These are phyloP conservation scores for Saccharomyces kudriavzevii DNA, from an alignment of 805 yeast species.

Conservation along the genomic window DNA sequence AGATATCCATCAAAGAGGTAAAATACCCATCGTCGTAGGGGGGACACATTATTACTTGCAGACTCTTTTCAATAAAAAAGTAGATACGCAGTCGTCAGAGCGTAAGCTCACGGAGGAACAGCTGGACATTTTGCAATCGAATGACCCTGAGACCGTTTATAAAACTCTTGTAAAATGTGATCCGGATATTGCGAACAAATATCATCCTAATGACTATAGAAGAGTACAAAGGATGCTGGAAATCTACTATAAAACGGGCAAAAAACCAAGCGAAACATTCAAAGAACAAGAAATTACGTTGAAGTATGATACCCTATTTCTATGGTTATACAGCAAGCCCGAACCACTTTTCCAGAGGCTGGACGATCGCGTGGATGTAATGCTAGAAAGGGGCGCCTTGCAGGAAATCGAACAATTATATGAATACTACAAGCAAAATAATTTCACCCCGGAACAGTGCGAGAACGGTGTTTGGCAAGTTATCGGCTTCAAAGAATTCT, in stretches of 20 bases:
- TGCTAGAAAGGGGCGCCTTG: conserved; percentile 65
- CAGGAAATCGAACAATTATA: conserved; percentile 61
- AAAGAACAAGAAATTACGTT: conserved; percentile 51
- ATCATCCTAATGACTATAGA: conserved; percentile 85
- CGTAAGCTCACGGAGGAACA: conserved; percentile 28
- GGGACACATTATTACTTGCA: conserved; percentile 94
- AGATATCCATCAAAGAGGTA: conserved; percentile 58
- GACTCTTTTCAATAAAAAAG: conserved; percentile 60
- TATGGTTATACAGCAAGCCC: conserved; percentile 76
- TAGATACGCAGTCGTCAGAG: conserved; percentile 4
- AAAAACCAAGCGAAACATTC: conserved; percentile 64
- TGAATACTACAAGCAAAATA: conserved; percentile 31
- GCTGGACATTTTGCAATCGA: conserved; percentile 41
- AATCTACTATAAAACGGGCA: conserved; percentile 60
- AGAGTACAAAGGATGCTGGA: conserved; percentile 76
- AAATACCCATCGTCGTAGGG: conserved; percentile 83
- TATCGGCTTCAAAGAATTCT: conserved; percentile 84
- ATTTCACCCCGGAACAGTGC: conserved; percentile 34
- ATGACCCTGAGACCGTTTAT: conserved; percentile 32
- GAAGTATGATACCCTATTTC: conserved; percentile 53
- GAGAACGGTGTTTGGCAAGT: conserved; percentile 88
- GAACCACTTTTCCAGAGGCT: conserved; percentile 51
- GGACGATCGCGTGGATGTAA: conserved; percentile 73
- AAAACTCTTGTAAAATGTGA: conserved; percentile 46
- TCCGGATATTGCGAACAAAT: conserved; percentile 66